Base-by-base conservation (phyloP, 2,329 filamentous ascomycete genomes). In the Diplodia intermedia region DNA sequence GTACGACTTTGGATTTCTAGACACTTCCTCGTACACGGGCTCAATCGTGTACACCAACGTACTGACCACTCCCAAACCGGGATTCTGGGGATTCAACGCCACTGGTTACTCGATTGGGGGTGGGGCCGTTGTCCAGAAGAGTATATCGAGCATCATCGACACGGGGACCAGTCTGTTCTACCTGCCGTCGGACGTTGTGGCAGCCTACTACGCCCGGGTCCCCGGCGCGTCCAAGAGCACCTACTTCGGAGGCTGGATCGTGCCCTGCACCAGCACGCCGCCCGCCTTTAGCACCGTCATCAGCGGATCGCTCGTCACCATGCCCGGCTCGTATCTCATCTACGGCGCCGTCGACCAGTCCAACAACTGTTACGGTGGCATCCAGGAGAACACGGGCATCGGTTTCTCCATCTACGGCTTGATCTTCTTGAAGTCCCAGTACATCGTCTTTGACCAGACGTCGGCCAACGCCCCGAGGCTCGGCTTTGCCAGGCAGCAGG, bases 401-500 rank as follows among this genome's bases (percentile, higher is more conserved):
- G 84, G 83, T 6, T 83, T 89, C 70, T 87, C 84, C 67, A 92
- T 96, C 74, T 86, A 93, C 67, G 92, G 92, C 9, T 91, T 93
- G 70, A 84, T 91, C 66, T 92, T 94, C 81, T 84, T 95, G 72
- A 95, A 94, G 86, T 87, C 86, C 67, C 83, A 91, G 71, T 93
- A 91, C 75, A 88, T 90, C 33, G 87, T 92, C 54, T 93, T 92
- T 76, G 90, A 92, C n/a, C 31, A 75, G 78, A 78, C 72, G 79
- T 78, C 38, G 71, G 74, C 68, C 66, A 69, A 20, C 72, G 75
- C 74, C 1, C 81, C 82, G 7, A 73, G 79, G 33, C 72, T 84
- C 31, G 82, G 82, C 15, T 65, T 63, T 36, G 66, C 66, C 18
- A 63, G 38, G n/a, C 57, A 65, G 23, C 11, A n/a, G 1, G 66